A percentile compares a stretch with the other conserved stretches of the same genome.
Evolutionary conservation across 768 basidiomycete species (phyloP).

Genomic region (Auricularia heimuer): DNA sequence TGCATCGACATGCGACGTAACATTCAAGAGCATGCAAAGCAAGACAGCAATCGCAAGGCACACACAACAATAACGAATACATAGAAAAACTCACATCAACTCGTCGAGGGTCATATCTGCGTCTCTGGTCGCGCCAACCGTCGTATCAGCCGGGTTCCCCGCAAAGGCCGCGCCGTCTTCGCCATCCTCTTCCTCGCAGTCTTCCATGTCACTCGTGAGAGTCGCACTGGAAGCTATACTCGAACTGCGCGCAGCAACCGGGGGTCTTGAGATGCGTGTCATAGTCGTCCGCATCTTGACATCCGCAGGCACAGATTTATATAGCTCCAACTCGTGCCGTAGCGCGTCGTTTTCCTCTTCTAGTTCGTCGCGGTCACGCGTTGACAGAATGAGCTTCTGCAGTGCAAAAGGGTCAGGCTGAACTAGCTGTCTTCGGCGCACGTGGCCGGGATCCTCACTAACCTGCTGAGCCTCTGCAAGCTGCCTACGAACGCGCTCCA

Average conservation of each 20-base stretch:
- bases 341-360: constrained; percentile 36
- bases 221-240: neutral
- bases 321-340: constrained; percentile 45
- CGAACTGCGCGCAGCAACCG: constrained; percentile 4
- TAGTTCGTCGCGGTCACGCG: constrained; percentile 40
- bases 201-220: no score
- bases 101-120: neutral
- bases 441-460: constrained; percentile 16
- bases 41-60: neutral
- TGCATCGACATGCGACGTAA: no score
- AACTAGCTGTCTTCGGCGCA: neutral
- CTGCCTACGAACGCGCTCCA: constrained; percentile 74
- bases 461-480: constrained; percentile 76
- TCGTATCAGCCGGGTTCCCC: neutral
- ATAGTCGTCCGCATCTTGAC: constrained; percentile 46
- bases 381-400: constrained; percentile 41
- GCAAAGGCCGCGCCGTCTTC: neutral
- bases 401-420: neutral
- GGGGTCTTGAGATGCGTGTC: constrained; percentile 27
- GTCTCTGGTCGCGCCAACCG: neutral
- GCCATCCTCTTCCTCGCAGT: neutral
- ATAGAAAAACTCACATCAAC: neutral
- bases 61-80: neutral
- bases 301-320: constrained; percentile 45
- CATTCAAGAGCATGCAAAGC: neutral